Evolutionary conservation across 2,329 filamentous ascomycete genomes (phyloP).

Genomic region (Arthroderma sp.): DNA sequence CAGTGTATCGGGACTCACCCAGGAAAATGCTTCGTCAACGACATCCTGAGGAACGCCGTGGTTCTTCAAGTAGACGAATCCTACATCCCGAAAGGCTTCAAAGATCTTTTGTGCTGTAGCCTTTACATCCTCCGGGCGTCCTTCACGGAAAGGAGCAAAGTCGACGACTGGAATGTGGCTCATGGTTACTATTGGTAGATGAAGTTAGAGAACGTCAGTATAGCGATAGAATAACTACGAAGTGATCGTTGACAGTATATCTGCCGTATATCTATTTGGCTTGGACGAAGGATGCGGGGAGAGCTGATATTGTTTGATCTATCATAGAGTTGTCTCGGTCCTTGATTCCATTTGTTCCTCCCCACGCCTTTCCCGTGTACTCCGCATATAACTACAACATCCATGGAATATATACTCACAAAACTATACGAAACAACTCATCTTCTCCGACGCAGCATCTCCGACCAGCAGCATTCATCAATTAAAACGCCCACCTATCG

Average conservation of each 20-base stretch:
- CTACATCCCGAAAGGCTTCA: conserved; percentile 34
- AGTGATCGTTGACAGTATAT: neutral
- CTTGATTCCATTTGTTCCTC: too few relatives aligned
- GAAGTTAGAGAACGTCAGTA: too few relatives aligned
- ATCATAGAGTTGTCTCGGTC: neutral
- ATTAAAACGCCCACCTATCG: neutral
- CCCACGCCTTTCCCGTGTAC: neutral
- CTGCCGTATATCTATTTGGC: neutral
- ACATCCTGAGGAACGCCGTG: conserved; percentile 33
- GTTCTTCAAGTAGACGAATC: conserved; percentile 40
- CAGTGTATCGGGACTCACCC: conserved; percentile 24
- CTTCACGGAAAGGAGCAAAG: conserved; percentile 27
- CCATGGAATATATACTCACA: neutral
- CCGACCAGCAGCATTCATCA: neutral
- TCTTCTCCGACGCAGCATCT: neutral
- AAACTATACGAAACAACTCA: too few relatives aligned
- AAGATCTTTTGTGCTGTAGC: conserved; percentile 31
- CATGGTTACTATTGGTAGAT: too few relatives aligned
- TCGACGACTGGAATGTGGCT: conserved; percentile 30
- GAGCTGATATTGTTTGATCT: neutral
- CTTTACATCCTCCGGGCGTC: conserved; percentile 20
- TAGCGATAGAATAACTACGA: neutral
- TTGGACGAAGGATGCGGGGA: neutral
- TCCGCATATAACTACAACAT: neutral
- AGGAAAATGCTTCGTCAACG: conserved; percentile 35